Evolutionary conservation across 2,329 filamentous ascomycete species (phyloP).

Genomic region (Fusarium redolens): DNA sequence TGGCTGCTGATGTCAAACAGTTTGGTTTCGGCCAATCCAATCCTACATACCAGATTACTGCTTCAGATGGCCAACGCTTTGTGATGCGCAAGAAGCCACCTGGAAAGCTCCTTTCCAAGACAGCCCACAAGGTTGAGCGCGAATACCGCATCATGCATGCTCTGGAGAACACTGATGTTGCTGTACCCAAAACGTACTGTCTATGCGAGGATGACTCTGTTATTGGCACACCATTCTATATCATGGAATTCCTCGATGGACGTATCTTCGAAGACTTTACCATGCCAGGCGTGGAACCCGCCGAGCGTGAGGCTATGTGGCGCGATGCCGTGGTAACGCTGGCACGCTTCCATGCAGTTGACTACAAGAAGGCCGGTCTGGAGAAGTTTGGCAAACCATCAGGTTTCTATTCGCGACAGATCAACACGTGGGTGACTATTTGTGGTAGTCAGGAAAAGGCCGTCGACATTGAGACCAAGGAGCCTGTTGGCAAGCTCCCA

Average conservation of each 20-base stretch:
- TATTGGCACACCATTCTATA: constrained; percentile 92
- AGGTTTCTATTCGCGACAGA: constrained; percentile 88
- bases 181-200: constrained; percentile 84
- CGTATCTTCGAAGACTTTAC: constrained; percentile 91
- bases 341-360: constrained; percentile 84
- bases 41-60: constrained; percentile 92
- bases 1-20: constrained; percentile 58
- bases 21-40: constrained; percentile 98
- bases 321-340: constrained; percentile 84
- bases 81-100: constrained; percentile 98
- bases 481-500: constrained; percentile 83
- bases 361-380: constrained; percentile 74
- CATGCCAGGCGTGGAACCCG: constrained; percentile 76
- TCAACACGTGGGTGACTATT: constrained; percentile 84
- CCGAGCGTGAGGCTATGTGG: constrained; percentile 85
- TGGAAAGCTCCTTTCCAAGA: constrained; percentile 91
- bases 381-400: constrained; percentile 76
- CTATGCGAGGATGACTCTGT: constrained; percentile 86
- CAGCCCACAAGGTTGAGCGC: constrained; percentile 95
- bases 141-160: constrained; percentile 93
- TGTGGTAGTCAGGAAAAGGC: constrained; percentile 80
- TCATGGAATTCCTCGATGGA: constrained; percentile 96
- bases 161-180: constrained; percentile 80
- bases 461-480: constrained; percentile 79
- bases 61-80: constrained; percentile 75